phyloP scores from a whole-genome alignment of 208 protist species.

The Acanthamoeba quina region DNA sequence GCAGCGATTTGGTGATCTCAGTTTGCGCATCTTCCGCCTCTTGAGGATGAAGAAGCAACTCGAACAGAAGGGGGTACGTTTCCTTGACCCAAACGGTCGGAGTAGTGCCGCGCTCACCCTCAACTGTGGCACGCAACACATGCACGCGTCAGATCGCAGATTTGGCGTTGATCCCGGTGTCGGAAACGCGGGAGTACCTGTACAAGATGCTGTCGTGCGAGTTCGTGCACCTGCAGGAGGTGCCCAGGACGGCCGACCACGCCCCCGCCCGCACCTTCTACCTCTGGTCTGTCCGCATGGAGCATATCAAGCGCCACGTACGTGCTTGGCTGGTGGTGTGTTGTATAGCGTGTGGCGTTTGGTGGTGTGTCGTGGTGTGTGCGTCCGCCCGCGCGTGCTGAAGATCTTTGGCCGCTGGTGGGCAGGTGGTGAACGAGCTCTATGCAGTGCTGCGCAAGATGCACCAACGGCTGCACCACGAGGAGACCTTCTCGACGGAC shows the following conservation, averaged over 20 bases:
- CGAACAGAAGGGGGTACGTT: conserved; percentile 36
- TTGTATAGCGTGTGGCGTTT: too few relatives aligned
- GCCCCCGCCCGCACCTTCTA: conserved; percentile 63
- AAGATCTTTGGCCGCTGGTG: background rate
- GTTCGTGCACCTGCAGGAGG: conserved; percentile 72
- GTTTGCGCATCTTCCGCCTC: conserved; percentile 62
- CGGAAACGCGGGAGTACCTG: conserved; percentile 21
- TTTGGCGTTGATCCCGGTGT: conserved; percentile 23
- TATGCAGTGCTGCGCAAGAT: conserved; percentile 39
- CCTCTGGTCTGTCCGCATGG: conserved; percentile 66
- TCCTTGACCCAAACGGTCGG: background rate
- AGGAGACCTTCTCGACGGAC: conserved; percentile 45
- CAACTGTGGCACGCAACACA: too few relatives aligned
- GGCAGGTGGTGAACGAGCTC: conserved; percentile 34
- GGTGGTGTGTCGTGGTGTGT: too few relatives aligned
- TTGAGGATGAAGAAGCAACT: conserved; percentile 52
- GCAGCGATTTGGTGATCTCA: conserved; percentile 61
- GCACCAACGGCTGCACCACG: conserved; percentile 17
- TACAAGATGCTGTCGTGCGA: conserved; percentile 65
- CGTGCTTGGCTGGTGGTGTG: too few relatives aligned
- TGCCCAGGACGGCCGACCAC: conserved; percentile 49
- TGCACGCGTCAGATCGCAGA: background rate
- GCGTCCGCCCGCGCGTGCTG: too few relatives aligned
- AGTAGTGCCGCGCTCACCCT: too few relatives aligned
- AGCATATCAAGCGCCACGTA: conserved; percentile 45